Percentiles rank a stretch among this genome's conserved stretches.
Conservation (phyloP, 2,329 filamentous ascomycete genomes). For the Fragosphaeria purpurea region DNA sequence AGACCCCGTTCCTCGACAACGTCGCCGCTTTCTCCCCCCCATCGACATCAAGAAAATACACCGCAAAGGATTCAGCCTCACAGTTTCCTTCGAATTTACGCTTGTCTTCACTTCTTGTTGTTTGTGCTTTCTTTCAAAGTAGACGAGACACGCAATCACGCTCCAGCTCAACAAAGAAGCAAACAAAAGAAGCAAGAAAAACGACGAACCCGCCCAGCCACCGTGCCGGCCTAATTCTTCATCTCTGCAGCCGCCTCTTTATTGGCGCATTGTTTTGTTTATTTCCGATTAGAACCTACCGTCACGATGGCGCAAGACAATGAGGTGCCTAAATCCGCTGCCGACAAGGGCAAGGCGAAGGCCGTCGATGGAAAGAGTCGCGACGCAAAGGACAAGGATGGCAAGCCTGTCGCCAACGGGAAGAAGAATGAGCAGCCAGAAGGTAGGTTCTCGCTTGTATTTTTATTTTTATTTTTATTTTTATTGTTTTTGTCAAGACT, state of each 20-base stretch:
- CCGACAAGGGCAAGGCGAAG: conserved; percentile 95
- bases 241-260: too few species aligned
- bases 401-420: conserved; percentile 59
- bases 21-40: background rate
- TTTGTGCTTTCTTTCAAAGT: too few species aligned
- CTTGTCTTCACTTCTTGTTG: too few species aligned
- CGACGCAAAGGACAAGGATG: conserved; percentile 56
- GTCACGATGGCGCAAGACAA: conserved; percentile 79
- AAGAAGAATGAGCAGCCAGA: conserved; percentile 62
- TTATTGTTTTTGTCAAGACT: conserved; percentile 14
- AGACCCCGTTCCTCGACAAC: background rate
- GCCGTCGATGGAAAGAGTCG: conserved; percentile 57
- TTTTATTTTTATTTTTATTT: background rate
- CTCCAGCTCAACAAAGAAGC: too few species aligned
- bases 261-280: too few species aligned
- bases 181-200: too few species aligned
- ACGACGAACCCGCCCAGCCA: too few species aligned
- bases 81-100: too few species aligned
- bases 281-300: too few species aligned
- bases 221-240: too few species aligned
- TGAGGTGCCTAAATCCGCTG: conserved; percentile 66
- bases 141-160: too few species aligned
- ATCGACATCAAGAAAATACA: background rate
- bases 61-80: too few species aligned
- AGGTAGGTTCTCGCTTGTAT: conserved; percentile 25